Percentiles rank a stretch among this genome's conserved stretches.
Conservation (phyloP, 306 rosid genomes). For the Quercus dentata region DNA sequence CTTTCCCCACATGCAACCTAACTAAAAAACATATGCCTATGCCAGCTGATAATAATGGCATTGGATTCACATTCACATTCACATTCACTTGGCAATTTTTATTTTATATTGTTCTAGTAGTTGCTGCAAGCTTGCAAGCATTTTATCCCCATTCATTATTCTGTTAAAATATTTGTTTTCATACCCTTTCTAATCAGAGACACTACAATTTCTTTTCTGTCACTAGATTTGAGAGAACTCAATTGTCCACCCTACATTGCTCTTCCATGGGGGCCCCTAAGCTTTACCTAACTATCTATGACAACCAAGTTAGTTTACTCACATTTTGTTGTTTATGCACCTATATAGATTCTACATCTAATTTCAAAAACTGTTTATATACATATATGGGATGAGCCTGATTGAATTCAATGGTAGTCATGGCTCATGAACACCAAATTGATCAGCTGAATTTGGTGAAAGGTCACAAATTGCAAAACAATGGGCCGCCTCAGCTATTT, state of each 20-base stretch:
- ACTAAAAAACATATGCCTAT: constrained; percentile 6
- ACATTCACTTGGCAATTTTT: background rate
- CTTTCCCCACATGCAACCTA: background rate
- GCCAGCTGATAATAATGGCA: background rate
- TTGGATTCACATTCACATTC: constrained; percentile 17
- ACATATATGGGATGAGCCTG: too few relatives aligned
- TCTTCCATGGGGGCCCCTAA: background rate
- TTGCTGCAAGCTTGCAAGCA: constrained; percentile 40
- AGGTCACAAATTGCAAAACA: too few relatives aligned
- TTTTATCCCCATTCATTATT: background rate
- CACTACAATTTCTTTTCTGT: background rate
- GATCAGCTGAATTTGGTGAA: too few relatives aligned
- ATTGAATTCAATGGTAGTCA: too few relatives aligned
- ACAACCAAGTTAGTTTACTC: background rate
- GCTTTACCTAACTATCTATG: background rate
- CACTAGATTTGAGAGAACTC: background rate
- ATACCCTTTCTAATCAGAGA: background rate
- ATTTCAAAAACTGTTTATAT: too few relatives aligned
- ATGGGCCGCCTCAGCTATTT: too few relatives aligned
- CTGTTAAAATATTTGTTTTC: background rate
- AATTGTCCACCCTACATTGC: background rate
- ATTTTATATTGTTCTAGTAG: background rate
- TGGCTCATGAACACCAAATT: too few relatives aligned
- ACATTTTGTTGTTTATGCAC: background rate
- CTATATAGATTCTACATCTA: background rate